Conservation (phyloP, 2,329 filamentous ascomycete species). For the Cercospora nicotianae region DNA sequence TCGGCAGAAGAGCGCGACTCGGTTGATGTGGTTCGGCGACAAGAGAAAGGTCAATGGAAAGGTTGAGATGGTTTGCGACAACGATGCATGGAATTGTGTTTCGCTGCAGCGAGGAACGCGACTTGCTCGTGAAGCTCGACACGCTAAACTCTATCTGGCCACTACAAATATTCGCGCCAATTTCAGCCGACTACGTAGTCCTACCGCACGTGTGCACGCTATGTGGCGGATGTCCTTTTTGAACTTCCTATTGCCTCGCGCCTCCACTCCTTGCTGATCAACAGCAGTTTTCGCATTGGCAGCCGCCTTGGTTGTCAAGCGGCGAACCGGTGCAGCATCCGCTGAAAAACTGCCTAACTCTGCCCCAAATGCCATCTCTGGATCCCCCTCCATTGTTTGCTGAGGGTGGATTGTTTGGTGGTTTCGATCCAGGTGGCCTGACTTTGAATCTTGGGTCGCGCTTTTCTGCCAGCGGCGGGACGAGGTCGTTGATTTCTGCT, state of each 20-base stretch:
- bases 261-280: neutral
- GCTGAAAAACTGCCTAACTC: too few relatives aligned
- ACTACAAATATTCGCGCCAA: neutral
- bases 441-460: neutral
- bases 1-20: too few relatives aligned
- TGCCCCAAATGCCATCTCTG: too few relatives aligned
- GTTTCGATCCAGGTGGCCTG: too few relatives aligned
- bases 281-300: neutral
- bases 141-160: neutral
- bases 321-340: too few relatives aligned
- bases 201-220: neutral
- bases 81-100: neutral
- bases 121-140: neutral
- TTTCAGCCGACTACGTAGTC: neutral
- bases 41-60: neutral
- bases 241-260: neutral
- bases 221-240: neutral
- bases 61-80: neutral
- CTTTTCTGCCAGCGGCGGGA: neutral
- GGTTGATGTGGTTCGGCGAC: neutral
- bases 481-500: neutral
- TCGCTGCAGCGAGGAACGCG: constrained; percentile 1
- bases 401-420: too few relatives aligned
- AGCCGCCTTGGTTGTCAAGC: too few relatives aligned
- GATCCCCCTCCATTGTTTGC: too few relatives aligned